These are phyloP conservation scores for Neurospora crassa DNA, from an alignment of 2,329 filamentous ascomycete species.

Conservation along the genomic window DNA sequence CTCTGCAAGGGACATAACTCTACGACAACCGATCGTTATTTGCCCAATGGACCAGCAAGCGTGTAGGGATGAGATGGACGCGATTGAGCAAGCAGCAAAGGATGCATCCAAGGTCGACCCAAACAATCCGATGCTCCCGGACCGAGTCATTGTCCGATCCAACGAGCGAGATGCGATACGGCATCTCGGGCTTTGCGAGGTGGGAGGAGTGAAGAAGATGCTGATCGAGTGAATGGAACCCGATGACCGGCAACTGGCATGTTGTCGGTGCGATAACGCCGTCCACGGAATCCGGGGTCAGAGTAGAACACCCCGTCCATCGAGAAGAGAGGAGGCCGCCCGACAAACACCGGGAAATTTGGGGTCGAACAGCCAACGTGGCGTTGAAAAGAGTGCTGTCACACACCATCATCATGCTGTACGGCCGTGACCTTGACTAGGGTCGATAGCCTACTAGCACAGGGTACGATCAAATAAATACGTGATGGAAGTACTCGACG, in stretches of 20 bases:
- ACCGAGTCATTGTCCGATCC: slow-evolving; percentile 70
- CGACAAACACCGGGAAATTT: background rate
- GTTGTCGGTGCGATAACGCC: background rate
- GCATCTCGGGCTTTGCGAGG: slow-evolving; percentile 53
- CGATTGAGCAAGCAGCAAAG: slow-evolving; percentile 90
- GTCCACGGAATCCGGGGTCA: background rate
- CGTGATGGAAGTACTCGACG: background rate
- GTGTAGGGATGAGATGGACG: slow-evolving; percentile 98
- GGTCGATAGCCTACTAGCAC: background rate
- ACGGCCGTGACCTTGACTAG: background rate
- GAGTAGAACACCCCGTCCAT: background rate
- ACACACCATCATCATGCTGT: background rate
- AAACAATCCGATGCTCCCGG: slow-evolving; percentile 87
- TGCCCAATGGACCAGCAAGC: slow-evolving; percentile 91
- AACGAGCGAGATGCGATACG: slow-evolving; percentile 58
- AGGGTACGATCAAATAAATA: background rate
- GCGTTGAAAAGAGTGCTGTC: background rate
- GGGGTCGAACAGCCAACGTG: background rate
- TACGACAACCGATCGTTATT: slow-evolving; percentile 90
- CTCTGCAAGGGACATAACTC: slow-evolving; percentile 75
- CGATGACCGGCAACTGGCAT: background rate
- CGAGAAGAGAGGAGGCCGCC: background rate
- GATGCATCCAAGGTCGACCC: slow-evolving; percentile 82
- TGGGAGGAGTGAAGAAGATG: slow-evolving; percentile 55
- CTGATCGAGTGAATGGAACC: slow-evolving; percentile 45